Evolutionary conservation across 2,329 filamentous ascomycete genomes (phyloP), one percentile per base, ranked within the genome.

Genomic region (Lachnellula cervina): DNA sequence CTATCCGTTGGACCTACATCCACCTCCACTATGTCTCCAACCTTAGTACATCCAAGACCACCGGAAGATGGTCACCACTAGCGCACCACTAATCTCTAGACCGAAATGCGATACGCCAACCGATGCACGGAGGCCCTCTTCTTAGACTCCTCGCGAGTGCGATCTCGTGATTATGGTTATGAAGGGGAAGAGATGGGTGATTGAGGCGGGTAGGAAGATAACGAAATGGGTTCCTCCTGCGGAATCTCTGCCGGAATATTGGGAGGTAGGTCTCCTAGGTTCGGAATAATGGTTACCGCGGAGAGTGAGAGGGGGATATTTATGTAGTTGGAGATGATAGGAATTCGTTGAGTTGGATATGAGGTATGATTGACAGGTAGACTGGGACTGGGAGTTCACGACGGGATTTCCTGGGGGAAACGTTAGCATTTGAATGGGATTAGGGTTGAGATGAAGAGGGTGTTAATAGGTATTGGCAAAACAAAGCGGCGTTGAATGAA

Each of bases 61-160:
- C n/a, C n/a, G n/a, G n/a, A n/a, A n/a, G n/a, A n/a, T n/a, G n/a
- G n/a, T n/a, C n/a, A n/a, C n/a, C n/a, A n/a, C n/a, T n/a, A n/a
- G n/a, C n/a, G n/a, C n/a, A n/a, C n/a, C n/a, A n/a, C n/a, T n/a
- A n/a, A n/a, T n/a, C n/a, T n/a, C n/a, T n/a, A n/a, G n/a, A n/a
- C n/a, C n/a, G n/a, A n/a, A n/a, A n/a, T n/a, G n/a, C n/a, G n/a
- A n/a, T n/a, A n/a, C 57, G 81, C 81, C 51, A 81, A 80, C 67
- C 73, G 82, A 9, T 84, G 81, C 69, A 82, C 82, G 67, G 77
- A n/a, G 78, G n/a, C 78, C 81, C 49, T 71, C 84, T 9, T 72
- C 82, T 23, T 80, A 74, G 78, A 55, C 80, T 56, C 81, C 81
- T 23, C 73, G 81, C 51, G 83, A 83, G 66, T 80, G 76, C 58